Percentiles rank a stretch among this genome's conserved stretches.
Evolutionary conservation across 495 filamentous ascomycete genomes (phyloP).

Genomic region (Letharia columbiana): DNA sequence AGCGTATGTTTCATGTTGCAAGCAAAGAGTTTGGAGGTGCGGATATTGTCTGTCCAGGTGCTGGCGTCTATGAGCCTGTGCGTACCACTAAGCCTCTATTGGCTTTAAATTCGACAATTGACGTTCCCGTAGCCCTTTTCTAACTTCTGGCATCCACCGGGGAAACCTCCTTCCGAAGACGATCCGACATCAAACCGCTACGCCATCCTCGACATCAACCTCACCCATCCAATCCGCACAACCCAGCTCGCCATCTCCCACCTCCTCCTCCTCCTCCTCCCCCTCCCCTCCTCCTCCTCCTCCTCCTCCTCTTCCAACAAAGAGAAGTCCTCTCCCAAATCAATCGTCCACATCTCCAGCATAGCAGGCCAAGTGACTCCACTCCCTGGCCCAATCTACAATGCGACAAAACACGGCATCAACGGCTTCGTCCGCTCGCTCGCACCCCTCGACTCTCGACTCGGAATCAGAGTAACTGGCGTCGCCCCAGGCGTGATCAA

Average conservation of each 20-base stretch:
- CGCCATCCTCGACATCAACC: slow-evolving; percentile 54
- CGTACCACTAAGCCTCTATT: slow-evolving; percentile 10
- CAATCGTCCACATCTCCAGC: slow-evolving; percentile 53
- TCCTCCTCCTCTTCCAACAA: slow-evolving; percentile 30
- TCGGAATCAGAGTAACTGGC: slow-evolving; percentile 55
- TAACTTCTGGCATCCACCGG: slow-evolving; percentile 61
- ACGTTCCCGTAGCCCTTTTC: slow-evolving; percentile 40
- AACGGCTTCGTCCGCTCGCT: slow-evolving; percentile 51
- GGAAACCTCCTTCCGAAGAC: slow-evolving; percentile 42
- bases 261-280: slow-evolving; percentile 33
- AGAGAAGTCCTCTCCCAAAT: slow-evolving; percentile 30
- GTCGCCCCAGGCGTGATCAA: slow-evolving; percentile 60
- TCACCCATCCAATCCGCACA: slow-evolving; percentile 60
- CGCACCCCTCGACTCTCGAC: slow-evolving; percentile 38
- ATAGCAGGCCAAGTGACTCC: slow-evolving; percentile 52
- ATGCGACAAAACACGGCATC: slow-evolving; percentile 55
- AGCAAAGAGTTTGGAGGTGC: slow-evolving; percentile 47
- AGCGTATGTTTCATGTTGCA: slow-evolving; percentile 48
- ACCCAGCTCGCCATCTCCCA: slow-evolving; percentile 57
- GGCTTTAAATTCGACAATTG: background rate
- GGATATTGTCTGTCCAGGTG: slow-evolving; percentile 61
- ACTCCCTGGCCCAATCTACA: slow-evolving; percentile 48
- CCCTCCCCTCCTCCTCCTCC: slow-evolving; percentile 27
- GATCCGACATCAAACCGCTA: slow-evolving; percentile 40
- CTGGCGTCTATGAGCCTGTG: slow-evolving; percentile 60